Percentiles rank a stretch among this genome's conserved stretches.
phyloP scores from a whole-genome alignment of 306 rosid species.

The Cercis canadensis region DNA sequence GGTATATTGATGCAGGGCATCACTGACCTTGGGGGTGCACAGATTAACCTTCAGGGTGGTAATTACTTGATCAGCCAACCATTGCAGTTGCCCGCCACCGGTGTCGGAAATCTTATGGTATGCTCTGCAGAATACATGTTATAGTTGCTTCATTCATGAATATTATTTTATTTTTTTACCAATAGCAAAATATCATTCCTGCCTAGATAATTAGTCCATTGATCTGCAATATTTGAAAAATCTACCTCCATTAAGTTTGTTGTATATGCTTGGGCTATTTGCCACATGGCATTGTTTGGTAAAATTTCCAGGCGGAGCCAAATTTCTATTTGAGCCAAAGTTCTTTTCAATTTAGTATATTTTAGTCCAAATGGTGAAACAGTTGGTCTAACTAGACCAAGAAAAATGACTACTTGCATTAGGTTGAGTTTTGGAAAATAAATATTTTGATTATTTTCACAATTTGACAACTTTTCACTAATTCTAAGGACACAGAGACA shows the following conservation, averaged over 20 bases:
- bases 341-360: constrained; percentile 9
- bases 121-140: neutral
- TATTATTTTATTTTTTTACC: neutral
- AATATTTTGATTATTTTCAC: neutral
- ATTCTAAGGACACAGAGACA: neutral
- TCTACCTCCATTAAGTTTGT: constrained; percentile 7
- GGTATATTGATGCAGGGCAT: constrained; percentile 67
- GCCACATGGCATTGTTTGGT: constrained; percentile 33
- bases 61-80: constrained; percentile 64
- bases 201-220: too few relatives aligned
- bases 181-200: too few relatives aligned
- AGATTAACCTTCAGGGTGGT: constrained; percentile 83
- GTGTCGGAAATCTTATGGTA: constrained; percentile 86
- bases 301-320: constrained; percentile 3
- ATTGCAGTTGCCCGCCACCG: constrained; percentile 56
- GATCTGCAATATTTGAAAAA: constrained; percentile 14
- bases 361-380: constrained; percentile 31
- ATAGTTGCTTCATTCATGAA: constrained; percentile 21
- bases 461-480: neutral
- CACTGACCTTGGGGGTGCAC: constrained; percentile 77
- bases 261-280: constrained; percentile 11
- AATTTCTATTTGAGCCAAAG: constrained; percentile 10
- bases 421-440: neutral
- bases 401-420: constrained; percentile 24
- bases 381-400: constrained; percentile 39